Evolutionary conservation across 1,139 yeast genomes (phyloP).

Genomic region (Debaryomycetaceae sp.): DNA sequence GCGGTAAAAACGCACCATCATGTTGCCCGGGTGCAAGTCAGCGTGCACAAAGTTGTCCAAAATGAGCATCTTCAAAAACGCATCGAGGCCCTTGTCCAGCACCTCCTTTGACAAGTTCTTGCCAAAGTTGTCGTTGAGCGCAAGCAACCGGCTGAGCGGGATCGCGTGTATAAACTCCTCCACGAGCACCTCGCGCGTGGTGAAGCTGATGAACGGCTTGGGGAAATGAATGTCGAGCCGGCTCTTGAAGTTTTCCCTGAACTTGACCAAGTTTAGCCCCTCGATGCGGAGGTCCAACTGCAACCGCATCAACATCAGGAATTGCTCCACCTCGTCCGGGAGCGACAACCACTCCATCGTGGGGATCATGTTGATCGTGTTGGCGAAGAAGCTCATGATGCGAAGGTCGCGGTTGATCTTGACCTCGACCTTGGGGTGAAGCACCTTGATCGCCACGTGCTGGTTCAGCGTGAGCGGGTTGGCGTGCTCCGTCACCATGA

Average conservation of each 20-base stretch:
- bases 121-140: slow-evolving; percentile 39
- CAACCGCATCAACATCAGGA: slow-evolving; percentile 76
- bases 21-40: slow-evolving; percentile 95
- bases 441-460: slow-evolving; percentile 83
- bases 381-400: slow-evolving; percentile 81
- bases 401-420: slow-evolving; percentile 75
- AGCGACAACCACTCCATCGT: slow-evolving; percentile 97
- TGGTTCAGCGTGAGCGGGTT: slow-evolving; percentile 39
- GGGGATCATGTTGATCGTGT: slow-evolving; percentile 63
- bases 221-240: slow-evolving; percentile 76
- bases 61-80: slow-evolving; percentile 88
- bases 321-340: slow-evolving; percentile 92
- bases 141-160: slow-evolving; percentile 68
- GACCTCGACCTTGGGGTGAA: slow-evolving; percentile 79
- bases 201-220: slow-evolving; percentile 59
- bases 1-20: slow-evolving; percentile 72
- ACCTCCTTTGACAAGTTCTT: slow-evolving; percentile 64
- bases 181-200: slow-evolving; percentile 72
- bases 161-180: slow-evolving; percentile 84
- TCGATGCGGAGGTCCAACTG: slow-evolving; percentile 90
- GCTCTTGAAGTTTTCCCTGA: slow-evolving; percentile 56
- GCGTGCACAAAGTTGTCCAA: slow-evolving; percentile 93
- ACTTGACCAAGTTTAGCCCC: slow-evolving; percentile 71
- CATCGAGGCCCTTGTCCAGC: slow-evolving; percentile 84
- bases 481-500: slow-evolving; percentile 36